A percentile compares a stretch with the other conserved stretches of the same genome.
phyloP scores from a whole-genome alignment of 2,329 filamentous ascomycete genomes.

The Epichloe festucae region DNA sequence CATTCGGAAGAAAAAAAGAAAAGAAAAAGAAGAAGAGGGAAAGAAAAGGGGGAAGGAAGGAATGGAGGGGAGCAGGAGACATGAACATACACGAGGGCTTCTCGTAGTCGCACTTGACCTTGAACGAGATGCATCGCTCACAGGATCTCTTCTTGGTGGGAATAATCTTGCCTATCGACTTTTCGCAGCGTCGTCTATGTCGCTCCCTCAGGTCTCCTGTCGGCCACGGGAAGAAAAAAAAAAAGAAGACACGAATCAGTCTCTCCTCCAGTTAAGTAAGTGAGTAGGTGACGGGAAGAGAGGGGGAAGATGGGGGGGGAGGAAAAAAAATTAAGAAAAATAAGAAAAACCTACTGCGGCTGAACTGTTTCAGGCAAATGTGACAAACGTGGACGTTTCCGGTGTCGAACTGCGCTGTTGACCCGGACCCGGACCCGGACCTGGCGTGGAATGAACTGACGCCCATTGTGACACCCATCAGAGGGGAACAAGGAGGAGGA shows the following conservation, averaged over 20 bases:
- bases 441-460: constrained; percentile 2
- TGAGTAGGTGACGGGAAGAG: neutral
- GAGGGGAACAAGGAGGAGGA: neutral
- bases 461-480: neutral
- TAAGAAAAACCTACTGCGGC: constrained; percentile 2
- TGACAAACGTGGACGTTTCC: constrained; percentile 6
- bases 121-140: constrained; percentile 8
- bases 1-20: too few relatives aligned
- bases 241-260: too few relatives aligned
- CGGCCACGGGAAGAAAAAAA: too few relatives aligned
- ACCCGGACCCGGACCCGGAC: constrained; percentile 1
- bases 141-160: constrained; percentile 8
- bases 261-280: too few relatives aligned
- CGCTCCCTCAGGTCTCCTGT: constrained; percentile 6
- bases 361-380: constrained; percentile 7
- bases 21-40: too few relatives aligned
- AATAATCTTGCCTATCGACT: constrained; percentile 7
- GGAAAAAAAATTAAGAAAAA: neutral
- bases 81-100: constrained; percentile 5
- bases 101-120: constrained; percentile 7
- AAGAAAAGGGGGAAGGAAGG: too few relatives aligned
- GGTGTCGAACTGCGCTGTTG: constrained; percentile 1
- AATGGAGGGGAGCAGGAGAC: neutral
- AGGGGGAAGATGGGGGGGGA: too few relatives aligned
- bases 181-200: constrained; percentile 6